Evolutionary conservation across 352 stramenopile genomes (phyloP).

Genomic region (Peronospora belbahrii): DNA sequence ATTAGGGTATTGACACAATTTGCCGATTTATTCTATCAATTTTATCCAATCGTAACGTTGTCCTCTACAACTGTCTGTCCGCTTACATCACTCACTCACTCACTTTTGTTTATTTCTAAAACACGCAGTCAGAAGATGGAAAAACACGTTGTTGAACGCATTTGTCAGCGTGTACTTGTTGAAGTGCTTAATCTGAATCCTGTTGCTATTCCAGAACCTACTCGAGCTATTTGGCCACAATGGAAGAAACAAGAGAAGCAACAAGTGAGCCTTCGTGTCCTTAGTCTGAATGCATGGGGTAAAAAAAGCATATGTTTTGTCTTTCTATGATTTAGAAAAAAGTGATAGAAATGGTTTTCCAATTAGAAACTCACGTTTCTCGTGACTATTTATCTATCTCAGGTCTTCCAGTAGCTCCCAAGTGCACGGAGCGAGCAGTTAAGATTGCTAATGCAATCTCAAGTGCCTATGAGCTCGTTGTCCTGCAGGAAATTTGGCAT

Average conservation of each 20-base stretch:
- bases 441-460: constrained; percentile 68
- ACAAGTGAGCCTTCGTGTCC: constrained; percentile 40
- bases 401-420: constrained; percentile 62
- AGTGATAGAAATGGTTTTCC: constrained; percentile 13
- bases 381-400: not conserved
- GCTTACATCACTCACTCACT: too few relatives aligned
- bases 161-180: constrained; percentile 45
- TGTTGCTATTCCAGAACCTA: constrained; percentile 35
- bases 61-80: too few relatives aligned
- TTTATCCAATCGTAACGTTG: not conserved
- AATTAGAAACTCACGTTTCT: too few relatives aligned
- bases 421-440: constrained; percentile 52
- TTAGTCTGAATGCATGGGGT: constrained; percentile 79
- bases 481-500: constrained; percentile 81
- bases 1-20: too few relatives aligned
- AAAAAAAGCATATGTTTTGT: too few relatives aligned
- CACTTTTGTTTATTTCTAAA: constrained; percentile 4
- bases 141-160: constrained; percentile 23
- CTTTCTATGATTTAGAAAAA: constrained; percentile 1
- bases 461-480: constrained; percentile 64
- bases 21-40: too few relatives aligned
- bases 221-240: constrained; percentile 25
- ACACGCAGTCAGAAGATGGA: constrained; percentile 12
- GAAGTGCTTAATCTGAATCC: constrained; percentile 57
- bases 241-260: constrained; percentile 19